Percentiles rank a stretch among this genome's conserved stretches.
phyloP scores from a whole-genome alignment of 2,329 filamentous ascomycete genomes.

The Stemphylium beticola region DNA sequence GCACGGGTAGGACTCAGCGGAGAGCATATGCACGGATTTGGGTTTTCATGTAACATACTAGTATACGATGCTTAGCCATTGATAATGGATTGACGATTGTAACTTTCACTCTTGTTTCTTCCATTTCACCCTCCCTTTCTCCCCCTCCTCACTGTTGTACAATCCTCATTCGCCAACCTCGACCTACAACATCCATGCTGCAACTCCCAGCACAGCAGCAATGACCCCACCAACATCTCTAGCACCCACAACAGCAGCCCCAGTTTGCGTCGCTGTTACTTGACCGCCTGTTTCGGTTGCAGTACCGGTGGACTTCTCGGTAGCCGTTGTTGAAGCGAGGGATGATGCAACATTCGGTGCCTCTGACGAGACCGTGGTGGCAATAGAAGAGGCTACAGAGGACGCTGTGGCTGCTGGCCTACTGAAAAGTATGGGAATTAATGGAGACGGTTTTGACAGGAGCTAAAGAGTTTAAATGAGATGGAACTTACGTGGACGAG shows the following conservation, averaged over 20 bases:
- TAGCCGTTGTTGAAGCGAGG: neutral
- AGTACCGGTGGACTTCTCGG: neutral
- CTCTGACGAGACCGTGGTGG: neutral
- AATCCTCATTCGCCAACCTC: too few species aligned
- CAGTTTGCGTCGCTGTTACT: constrained; percentile 9
- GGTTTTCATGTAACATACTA: neutral
- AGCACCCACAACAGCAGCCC: constrained; percentile 4
- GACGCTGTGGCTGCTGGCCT: neutral
- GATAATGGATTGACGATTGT: neutral
- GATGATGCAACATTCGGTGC: neutral
- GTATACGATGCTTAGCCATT: neutral
- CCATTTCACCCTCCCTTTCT: neutral
- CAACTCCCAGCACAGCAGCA: constrained; percentile 12
- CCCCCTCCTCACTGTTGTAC: neutral
- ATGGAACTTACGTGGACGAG: neutral
- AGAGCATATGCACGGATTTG: neutral
- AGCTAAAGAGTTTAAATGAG: neutral
- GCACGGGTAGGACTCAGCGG: neutral
- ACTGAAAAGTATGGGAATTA: neutral
- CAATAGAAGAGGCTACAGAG: neutral
- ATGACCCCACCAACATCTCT: constrained; percentile 9
- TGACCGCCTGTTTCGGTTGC: neutral
- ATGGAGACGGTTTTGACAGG: too few species aligned
- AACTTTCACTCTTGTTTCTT: neutral
- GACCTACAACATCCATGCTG: constrained; percentile 15